Evolutionary conservation across 108 stramenopile genomes (phyloP).

Genomic region (Pseudonitzschia multistriata): DNA sequence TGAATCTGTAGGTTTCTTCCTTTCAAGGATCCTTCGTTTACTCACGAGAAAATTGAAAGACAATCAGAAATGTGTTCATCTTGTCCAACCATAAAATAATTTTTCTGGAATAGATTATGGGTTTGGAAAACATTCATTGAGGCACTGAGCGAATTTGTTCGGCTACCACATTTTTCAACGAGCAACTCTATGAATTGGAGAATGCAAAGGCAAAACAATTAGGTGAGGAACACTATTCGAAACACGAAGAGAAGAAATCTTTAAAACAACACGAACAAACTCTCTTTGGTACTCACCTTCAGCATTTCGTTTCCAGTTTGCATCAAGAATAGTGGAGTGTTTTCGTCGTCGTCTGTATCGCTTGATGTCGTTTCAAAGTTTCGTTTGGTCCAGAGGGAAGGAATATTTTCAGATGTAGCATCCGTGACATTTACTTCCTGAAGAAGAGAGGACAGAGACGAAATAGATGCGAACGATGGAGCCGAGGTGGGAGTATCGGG

Average conservation of each 20-base stretch:
- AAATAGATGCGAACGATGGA: background rate
- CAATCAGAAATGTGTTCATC: background rate
- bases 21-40: background rate
- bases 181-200: conserved; percentile 16
- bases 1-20: background rate
- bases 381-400: background rate
- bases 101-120: background rate
- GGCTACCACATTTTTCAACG: conserved; percentile 27
- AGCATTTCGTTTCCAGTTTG: conserved; percentile 41
- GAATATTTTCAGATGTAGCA: background rate
- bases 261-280: background rate
- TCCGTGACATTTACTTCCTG: background rate
- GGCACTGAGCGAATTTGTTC: conserved; percentile 34
- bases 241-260: background rate
- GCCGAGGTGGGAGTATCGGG: background rate
- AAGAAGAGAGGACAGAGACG: background rate
- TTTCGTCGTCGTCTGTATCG: background rate
- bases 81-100: background rate
- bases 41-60: background rate
- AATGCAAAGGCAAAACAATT: background rate
- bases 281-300: conserved; percentile 24
- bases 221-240: background rate
- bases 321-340: conserved; percentile 1
- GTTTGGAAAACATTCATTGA: conserved; percentile 9
- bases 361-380: background rate